These are phyloP conservation scores for Spiraea crenata DNA, from an alignment of 331 rosid species.

Conservation along the genomic window DNA sequence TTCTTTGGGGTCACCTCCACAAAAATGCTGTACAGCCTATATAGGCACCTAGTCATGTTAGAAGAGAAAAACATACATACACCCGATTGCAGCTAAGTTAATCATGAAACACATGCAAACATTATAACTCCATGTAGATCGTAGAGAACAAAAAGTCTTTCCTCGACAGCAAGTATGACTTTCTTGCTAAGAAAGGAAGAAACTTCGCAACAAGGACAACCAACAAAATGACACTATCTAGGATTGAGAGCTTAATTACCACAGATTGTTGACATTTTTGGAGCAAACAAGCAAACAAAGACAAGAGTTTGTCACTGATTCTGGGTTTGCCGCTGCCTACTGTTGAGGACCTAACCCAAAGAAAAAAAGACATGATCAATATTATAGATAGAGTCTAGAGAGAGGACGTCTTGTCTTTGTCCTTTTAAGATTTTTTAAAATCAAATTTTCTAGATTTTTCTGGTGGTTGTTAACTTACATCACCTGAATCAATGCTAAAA, in stretches of 20 bases:
- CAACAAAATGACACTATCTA: neutral
- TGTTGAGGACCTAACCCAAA: constrained; percentile 23
- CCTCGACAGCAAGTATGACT: neutral
- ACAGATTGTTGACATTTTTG: constrained; percentile 31
- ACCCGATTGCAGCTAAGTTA: no score
- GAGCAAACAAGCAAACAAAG: neutral
- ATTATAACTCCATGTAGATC: neutral
- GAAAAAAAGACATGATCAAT: constrained; percentile 13
- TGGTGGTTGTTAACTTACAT: constrained; percentile 10
- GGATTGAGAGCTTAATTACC: constrained; percentile 22
- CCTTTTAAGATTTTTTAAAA: constrained; percentile 6
- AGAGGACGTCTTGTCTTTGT: constrained; percentile 22
- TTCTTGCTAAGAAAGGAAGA: neutral
- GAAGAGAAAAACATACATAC: no score
- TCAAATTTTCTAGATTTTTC: constrained; percentile 10
- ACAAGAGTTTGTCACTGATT: neutral
- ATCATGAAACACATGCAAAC: no score
- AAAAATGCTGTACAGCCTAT: no score
- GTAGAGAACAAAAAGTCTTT: neutral
- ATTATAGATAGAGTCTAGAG: neutral
- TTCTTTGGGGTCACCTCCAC: neutral
- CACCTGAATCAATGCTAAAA: constrained; percentile 3
- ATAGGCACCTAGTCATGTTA: no score
- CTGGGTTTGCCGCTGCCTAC: constrained; percentile 18
- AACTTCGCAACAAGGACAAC: neutral